Evolutionary conservation across 768 basidiomycete species (phyloP).

Genomic region (Pleurotus eryngii): DNA sequence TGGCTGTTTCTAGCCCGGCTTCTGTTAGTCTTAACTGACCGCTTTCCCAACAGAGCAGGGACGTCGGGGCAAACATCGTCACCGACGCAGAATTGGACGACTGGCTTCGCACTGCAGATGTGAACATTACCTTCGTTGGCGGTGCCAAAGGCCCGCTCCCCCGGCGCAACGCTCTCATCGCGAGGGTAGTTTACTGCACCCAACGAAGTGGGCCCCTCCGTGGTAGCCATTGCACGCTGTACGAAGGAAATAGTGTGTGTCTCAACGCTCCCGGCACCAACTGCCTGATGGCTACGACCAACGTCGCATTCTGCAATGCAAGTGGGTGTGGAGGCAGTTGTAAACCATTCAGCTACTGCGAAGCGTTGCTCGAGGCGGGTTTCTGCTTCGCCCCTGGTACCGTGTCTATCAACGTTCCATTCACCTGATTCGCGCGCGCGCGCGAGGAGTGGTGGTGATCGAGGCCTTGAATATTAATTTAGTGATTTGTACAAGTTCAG

Average conservation of each 20-base stretch:
- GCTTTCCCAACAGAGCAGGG: too few relatives aligned
- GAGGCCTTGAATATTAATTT: too few relatives aligned
- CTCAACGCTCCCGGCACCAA: not conserved
- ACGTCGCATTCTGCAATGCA: not conserved
- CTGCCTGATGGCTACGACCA: not conserved
- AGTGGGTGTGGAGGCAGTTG: not conserved
- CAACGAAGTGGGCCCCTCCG: not conserved
- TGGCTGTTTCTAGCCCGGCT: too few relatives aligned
- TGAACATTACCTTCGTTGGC: too few relatives aligned
- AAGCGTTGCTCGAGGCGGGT: not conserved
- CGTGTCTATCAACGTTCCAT: not conserved
- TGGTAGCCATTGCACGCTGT: not conserved
- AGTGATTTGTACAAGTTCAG: too few relatives aligned
- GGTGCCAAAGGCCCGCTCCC: not conserved
- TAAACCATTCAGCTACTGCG: not conserved
- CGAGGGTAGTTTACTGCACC: slow-evolving; percentile 1
- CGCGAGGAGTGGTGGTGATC: too few relatives aligned
- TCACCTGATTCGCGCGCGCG: not conserved
- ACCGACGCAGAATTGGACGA: too few relatives aligned
- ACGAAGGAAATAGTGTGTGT: not conserved
- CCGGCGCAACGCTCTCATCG: not conserved
- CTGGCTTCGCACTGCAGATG: too few relatives aligned
- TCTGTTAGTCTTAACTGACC: too few relatives aligned
- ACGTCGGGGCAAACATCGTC: too few relatives aligned
- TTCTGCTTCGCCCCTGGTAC: slow-evolving; percentile 5